Base-by-base conservation (phyloP, 2,329 filamentous ascomycete genomes). In the Penicillium rolfsii region DNA sequence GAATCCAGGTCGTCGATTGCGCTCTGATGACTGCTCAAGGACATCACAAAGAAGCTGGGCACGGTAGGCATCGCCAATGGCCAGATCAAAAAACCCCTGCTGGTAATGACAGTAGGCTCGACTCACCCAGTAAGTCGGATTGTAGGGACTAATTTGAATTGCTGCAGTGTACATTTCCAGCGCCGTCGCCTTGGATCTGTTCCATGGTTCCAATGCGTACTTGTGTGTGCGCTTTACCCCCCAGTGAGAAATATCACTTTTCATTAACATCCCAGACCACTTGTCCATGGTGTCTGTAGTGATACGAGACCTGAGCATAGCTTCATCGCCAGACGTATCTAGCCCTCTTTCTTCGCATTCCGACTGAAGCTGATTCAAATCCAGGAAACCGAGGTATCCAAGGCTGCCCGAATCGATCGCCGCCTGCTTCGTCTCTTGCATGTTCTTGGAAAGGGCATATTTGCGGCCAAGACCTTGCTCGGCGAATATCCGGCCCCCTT, bases 91-190 rank as follows among this genome's bases (percentile, higher is more conserved):
- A 43, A 69, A 67, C 1, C 67, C 73, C 49, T 68, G 67, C 38
- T 71, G 67, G 43, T 76, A 76, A 63, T 73, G 69, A 14, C 74
- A 71, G 56, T 74, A 77, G 12, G 73, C 74, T 9, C 75, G 68
- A 41, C 73, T 74, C 8, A 71, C 60, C 75, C 75, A 77, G 63
- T 77, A 77, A 3, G 74, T 57, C 8, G 75, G 74, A 46, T 77
- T 77, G 57, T 77, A 77, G 1, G 75, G 75, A 48, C 69, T 76
- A 19, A 73, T 56, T 8, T 67, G 57, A 40, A 77, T 72, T 19
- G 74, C 74, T 57, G 70, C 72, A 1, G 75, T 77, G 59, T 77
- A 77, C 68, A 77, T 72, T 30, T 77, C 73, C 9, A 76, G 61
- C 3, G 64, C 59, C 28, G 59, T 57, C 52, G 64, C 61, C 16